Percentiles rank a stretch among this genome's conserved stretches.
phyloP scores from a whole-genome alignment of 1,139 yeast species.

The Candida smagusa region DNA sequence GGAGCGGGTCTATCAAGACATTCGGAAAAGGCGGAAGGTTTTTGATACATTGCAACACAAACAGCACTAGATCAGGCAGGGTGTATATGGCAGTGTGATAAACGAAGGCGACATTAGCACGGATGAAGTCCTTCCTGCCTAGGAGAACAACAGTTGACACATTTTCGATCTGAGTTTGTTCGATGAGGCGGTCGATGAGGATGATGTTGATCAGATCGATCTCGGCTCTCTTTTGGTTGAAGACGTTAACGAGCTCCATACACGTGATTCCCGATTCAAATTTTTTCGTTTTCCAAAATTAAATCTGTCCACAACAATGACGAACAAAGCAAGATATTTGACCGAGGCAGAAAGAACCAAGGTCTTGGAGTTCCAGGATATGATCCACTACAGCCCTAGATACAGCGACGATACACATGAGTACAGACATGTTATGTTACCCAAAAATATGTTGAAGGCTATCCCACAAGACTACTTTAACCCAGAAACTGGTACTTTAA shows the following conservation, averaged over 20 bases:
- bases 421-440: slow-evolving; percentile 90
- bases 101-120: no score
- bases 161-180: no score
- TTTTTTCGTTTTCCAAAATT: not conserved
- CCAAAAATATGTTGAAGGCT: slow-evolving; percentile 91
- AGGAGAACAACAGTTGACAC: no score
- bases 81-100: no score
- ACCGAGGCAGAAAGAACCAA: slow-evolving; percentile 83
- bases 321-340: slow-evolving; percentile 61
- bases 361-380: slow-evolving; percentile 86
- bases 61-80: no score
- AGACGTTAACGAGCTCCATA: no score
- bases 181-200: no score
- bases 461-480: slow-evolving; percentile 97
- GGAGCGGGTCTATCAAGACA: slow-evolving; percentile 50
- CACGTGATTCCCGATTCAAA: not conserved
- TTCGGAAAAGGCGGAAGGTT: slow-evolving; percentile 3
- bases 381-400: slow-evolving; percentile 90
- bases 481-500: slow-evolving; percentile 89
- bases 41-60: no score
- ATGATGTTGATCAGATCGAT: no score
- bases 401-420: slow-evolving; percentile 89
- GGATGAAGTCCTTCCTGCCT: no score
- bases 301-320: slow-evolving; percentile 9
- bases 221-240: no score